These are phyloP conservation scores for Brassica balearica DNA, from an alignment of 441 rosid species.

Conservation along the genomic window DNA sequence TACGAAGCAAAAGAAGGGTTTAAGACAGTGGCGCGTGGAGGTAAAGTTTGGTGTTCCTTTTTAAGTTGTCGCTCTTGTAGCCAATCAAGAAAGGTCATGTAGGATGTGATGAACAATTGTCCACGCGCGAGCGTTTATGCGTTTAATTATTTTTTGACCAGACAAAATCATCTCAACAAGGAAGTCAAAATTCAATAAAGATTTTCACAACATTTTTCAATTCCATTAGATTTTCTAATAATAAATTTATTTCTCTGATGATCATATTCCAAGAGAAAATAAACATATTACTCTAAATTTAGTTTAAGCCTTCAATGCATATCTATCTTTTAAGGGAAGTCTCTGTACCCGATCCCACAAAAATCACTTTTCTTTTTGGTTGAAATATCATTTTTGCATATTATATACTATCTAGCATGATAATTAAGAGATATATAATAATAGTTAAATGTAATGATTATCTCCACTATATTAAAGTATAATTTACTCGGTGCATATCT, in stretches of 20 bases:
- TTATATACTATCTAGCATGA: background rate
- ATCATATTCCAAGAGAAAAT: too few relatives aligned
- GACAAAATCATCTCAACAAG: background rate
- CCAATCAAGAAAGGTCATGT: constrained; percentile 26
- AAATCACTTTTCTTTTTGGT: background rate
- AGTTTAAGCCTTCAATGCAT: too few relatives aligned
- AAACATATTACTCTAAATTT: too few relatives aligned
- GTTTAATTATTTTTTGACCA: background rate
- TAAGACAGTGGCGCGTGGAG: too few relatives aligned
- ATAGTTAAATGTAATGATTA: background rate
- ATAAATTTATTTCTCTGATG: background rate
- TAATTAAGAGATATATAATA: background rate
- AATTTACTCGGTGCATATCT: background rate
- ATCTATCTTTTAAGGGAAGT: too few relatives aligned
- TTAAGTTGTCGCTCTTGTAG: background rate
- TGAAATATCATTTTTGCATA: background rate
- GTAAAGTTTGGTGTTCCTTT: too few relatives aligned
- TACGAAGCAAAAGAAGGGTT: too few relatives aligned
- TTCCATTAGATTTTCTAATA: background rate
- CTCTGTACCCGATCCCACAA: background rate
- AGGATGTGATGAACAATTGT: background rate
- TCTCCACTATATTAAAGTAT: background rate
- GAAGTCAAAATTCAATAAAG: background rate
- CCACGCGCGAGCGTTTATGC: constrained; percentile 6
- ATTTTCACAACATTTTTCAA: background rate